Evolutionary conservation across 2,329 filamentous ascomycete species (phyloP).

Genomic region (Echinosphaeria canescens): DNA sequence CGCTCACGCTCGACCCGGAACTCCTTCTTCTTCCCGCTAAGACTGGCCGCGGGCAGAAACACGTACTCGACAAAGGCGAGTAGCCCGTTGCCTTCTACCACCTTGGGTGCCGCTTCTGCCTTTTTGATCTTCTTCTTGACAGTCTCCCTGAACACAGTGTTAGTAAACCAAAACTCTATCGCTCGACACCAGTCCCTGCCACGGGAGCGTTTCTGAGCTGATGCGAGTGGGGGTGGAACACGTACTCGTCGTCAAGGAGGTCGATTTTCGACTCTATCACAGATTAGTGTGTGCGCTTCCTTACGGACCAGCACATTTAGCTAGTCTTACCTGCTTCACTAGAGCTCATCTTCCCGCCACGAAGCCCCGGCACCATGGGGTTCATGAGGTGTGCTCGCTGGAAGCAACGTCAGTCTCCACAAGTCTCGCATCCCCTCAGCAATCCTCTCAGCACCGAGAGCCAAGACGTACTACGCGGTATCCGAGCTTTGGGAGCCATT

Average conservation of each 20-base stretch:
- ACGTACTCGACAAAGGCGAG: conserved; percentile 76
- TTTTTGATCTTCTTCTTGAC: conserved; percentile 75
- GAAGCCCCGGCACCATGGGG: conserved; percentile 76
- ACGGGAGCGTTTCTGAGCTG: too few species aligned
- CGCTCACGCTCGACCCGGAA: conserved; percentile 48
- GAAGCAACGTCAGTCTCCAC: too few species aligned
- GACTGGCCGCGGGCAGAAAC: conserved; percentile 52
- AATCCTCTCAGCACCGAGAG: neutral
- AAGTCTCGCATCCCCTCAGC: too few species aligned
- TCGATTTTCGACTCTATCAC: too few species aligned
- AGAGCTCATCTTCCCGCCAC: conserved; percentile 72
- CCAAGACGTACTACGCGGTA: conserved; percentile 39
- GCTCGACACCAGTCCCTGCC: too few species aligned
- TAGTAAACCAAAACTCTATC: too few species aligned
- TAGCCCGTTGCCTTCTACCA: conserved; percentile 70
- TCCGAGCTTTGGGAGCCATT: conserved; percentile 67
- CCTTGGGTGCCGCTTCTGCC: conserved; percentile 54
- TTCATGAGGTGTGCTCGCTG: conserved; percentile 29
- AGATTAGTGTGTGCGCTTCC: too few species aligned
- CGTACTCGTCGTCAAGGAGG: conserved; percentile 58
- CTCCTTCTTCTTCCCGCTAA: conserved; percentile 32
- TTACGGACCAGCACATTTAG: too few species aligned
- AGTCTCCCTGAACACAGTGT: too few species aligned
- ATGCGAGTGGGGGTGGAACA: too few species aligned
- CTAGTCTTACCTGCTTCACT: conserved; percentile 36